Evolutionary conservation across 2,329 filamentous ascomycete genomes (phyloP).

Genomic region (Claviceps lovelessii): DNA sequence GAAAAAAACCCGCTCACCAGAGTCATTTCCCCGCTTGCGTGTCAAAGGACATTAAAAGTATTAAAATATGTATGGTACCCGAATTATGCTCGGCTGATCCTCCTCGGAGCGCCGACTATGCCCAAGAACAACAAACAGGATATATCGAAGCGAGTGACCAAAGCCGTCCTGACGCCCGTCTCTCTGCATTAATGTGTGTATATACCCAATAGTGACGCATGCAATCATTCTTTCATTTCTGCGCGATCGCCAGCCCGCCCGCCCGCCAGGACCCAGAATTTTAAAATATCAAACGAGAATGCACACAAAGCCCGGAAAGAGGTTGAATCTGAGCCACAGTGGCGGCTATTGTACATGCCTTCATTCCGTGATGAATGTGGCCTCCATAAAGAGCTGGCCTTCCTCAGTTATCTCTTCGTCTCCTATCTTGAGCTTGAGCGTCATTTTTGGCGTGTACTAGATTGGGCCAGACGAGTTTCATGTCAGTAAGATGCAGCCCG

Average conservation of each 20-base stretch:
- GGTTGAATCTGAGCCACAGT: neutral
- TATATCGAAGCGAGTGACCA: constrained; percentile 13
- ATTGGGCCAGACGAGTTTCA: neutral
- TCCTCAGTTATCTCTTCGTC: constrained; percentile 66
- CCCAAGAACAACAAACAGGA: constrained; percentile 4
- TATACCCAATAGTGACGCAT: constrained; percentile 9
- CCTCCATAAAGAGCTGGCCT: constrained; percentile 71
- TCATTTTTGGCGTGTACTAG: constrained; percentile 58
- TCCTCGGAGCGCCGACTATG: constrained; percentile 2
- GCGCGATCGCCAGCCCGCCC: neutral
- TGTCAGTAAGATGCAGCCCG: neutral
- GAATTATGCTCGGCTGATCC: constrained; percentile 2
- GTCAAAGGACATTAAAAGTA: neutral
- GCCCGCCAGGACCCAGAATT: neutral
- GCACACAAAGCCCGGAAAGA: neutral
- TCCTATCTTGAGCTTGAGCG: constrained; percentile 72
- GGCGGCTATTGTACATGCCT: constrained; percentile 8
- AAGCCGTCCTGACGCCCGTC: constrained; percentile 13
- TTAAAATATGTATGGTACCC: neutral
- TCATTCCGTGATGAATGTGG: constrained; percentile 78
- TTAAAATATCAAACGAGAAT: neutral
- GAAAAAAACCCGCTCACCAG: no score
- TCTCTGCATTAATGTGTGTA: constrained; percentile 5
- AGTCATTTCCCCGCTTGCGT: neutral
- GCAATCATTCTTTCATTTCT: constrained; percentile 3